Base-by-base conservation (phyloP, 2,329 filamentous ascomycete species). In the Fusarium xylarioides region DNA sequence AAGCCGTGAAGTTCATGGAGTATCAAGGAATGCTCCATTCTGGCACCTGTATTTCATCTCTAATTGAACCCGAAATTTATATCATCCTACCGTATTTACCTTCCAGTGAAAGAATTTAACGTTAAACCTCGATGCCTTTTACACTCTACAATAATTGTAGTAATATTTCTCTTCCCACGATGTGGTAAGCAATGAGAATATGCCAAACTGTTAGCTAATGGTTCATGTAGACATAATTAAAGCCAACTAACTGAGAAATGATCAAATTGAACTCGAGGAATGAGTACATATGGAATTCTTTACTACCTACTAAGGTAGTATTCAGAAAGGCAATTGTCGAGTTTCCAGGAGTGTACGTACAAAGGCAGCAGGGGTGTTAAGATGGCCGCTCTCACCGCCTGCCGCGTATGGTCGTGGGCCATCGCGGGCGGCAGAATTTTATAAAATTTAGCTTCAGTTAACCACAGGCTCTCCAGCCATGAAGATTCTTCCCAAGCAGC, bases 401-500 rank as follows among this genome's bases (percentile, higher is more conserved):
- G 34, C 68, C 40, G 7, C 3, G 23, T 67, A 12, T 2, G 35
- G 15, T 26, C 21, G 6, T 9, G 7, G 18, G 11, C 16, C 35
- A 49, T 58, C n/a, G 40, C 9, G 8, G 34, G n/a, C 26, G 68
- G 68, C 68, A 70, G 68, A 70, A 70, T 54, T 54, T 71, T 32
- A 56, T 52, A 71, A 71, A 71, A 52, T 70, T 71, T 71, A 70
- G 66, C 49, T 70, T 34, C 37, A 49, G 43, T 43, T 60, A 28
- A 62, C 54, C 38, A 61, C 43, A 46, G 66, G 38, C 38, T 73
- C n/a, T 18, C 10, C 23, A 43, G 43, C 56, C 28, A 73, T 71
- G 68, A 67, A 74, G 55, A 65, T 55, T 68, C 63, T 72, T 62
- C 28, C 34, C n/a, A 47, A 55, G 65, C 71, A 73, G 52, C 58